These are phyloP conservation scores for Raddia guianensis DNA, from an alignment of 176 grass and related monocot genomes.

Conservation along the genomic window DNA sequence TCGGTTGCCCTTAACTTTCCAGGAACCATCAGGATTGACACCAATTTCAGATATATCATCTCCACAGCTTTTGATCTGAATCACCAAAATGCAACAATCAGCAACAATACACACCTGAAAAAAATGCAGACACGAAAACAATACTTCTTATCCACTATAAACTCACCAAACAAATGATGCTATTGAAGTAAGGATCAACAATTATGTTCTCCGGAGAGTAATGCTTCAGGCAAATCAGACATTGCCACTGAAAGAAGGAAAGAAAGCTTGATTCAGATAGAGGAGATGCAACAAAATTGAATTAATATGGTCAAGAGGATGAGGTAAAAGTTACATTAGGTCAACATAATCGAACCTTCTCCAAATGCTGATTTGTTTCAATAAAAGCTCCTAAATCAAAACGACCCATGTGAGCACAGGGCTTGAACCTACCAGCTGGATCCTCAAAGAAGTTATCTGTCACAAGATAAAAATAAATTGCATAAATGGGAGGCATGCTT, in stretches of 20 bases:
- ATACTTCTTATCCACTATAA: conserved; percentile 13
- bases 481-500: conserved; percentile 19
- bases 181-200: no score
- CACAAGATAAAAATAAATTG: conserved; percentile 34
- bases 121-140: conserved; percentile 22
- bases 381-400: conserved; percentile 96
- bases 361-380: conserved; percentile 69
- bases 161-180: conserved; percentile 86
- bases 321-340: no score
- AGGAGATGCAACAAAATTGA: background rate
- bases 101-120: background rate
- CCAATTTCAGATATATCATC: conserved; percentile 78
- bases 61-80: conserved; percentile 68
- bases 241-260: conserved; percentile 82
- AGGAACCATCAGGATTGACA: conserved; percentile 84
- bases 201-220: conserved; percentile 73
- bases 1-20: conserved; percentile 70
- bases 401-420: conserved; percentile 83
- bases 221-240: conserved; percentile 89
- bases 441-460: conserved; percentile 84
- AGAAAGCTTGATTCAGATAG: conserved; percentile 18
- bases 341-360: conserved; percentile 69
- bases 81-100: conserved; percentile 47
- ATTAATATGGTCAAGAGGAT: background rate
- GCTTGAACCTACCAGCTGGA: conserved; percentile 91